phyloP scores from a whole-genome alignment of 139 green algal species.

The Closterium sp. region DNA sequence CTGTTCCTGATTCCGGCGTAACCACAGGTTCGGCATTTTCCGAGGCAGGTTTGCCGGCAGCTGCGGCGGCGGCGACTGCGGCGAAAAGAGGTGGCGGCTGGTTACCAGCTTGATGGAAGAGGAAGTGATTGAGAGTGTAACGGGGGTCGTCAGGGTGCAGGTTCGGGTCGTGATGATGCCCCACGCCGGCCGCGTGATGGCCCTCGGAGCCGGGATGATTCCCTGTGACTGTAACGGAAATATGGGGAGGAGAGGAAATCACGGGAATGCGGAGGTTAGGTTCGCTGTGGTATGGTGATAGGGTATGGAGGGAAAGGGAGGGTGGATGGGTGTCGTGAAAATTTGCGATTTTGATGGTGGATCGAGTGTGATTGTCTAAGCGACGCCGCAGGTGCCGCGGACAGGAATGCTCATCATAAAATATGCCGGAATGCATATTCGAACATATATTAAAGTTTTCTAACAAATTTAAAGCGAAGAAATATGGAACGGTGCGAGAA shows the following conservation, averaged over 20 bases:
- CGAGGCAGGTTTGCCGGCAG: background rate
- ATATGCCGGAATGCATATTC: too few species aligned
- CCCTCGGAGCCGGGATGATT: background rate
- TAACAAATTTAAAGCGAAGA: too few species aligned
- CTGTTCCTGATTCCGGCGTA: background rate
- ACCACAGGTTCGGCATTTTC: background rate
- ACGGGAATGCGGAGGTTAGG: background rate
- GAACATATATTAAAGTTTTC: too few species aligned
- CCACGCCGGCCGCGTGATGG: background rate
- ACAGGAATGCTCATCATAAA: too few species aligned
- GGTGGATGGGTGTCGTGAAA: too few species aligned
- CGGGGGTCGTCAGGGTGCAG: background rate
- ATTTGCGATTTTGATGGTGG: too few species aligned
- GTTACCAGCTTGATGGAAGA: background rate
- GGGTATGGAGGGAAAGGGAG: too few species aligned
- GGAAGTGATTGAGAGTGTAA: background rate
- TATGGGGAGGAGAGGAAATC: background rate
- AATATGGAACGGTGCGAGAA: too few species aligned
- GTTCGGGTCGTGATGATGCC: background rate
- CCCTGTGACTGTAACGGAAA: background rate
- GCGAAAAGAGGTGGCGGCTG: background rate
- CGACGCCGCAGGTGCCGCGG: too few species aligned
- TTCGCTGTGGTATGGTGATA: background rate
- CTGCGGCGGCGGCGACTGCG: background rate
- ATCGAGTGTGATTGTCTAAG: too few species aligned